Evolutionary conservation across 306 rosid species (phyloP), one percentile per base, ranked within the genome.

Genomic region (Coriaria nepalensis): DNA sequence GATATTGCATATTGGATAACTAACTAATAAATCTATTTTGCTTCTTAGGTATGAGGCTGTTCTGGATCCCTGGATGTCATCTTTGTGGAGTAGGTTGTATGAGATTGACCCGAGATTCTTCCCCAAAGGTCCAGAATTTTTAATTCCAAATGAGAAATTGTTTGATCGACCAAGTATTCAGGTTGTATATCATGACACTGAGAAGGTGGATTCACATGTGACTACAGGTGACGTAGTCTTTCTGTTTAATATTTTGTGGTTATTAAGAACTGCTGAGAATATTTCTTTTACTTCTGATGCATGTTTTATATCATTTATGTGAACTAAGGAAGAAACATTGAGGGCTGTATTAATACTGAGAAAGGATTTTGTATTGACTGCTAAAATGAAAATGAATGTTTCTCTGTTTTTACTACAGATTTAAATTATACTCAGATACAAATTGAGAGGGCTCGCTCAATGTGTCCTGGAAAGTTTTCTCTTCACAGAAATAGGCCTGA

Each of bases 11-110:
- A 20, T 20, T 20, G 29, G 13, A 48, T 45, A 57, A 33, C 13
- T 39, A 8, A 10, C 38, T 46, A 44, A 56, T 9, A 14, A 29
- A 14, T 57, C 42, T 9, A 37, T 45, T 50, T 35, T 47, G 35
- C 32, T 2, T 32, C 9, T 47, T 49, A 84, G 97, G 63, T 88
- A 81, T 53, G 97, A 88, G 71, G 97, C 84, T 67, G 83, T 86
- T 56, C 80, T 88, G 62, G 97, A 88, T 79, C 82, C 90, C 33
- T 88, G 97, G 95, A 72, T 84, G 82, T 50, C 72, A 64, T 81
- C 90, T 35, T 57, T 88, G 45, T 88, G 97, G 95, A 66, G 56
- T 47, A 61, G 46, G 29, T 70, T 88, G 70, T 56, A 64, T 67
- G 56, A 53, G 45, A 62, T 60, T 47, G 65, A 73, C 70, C 86